Evolutionary conservation across 768 basidiomycete species (phyloP).

Genomic region (Panus rudis): DNA sequence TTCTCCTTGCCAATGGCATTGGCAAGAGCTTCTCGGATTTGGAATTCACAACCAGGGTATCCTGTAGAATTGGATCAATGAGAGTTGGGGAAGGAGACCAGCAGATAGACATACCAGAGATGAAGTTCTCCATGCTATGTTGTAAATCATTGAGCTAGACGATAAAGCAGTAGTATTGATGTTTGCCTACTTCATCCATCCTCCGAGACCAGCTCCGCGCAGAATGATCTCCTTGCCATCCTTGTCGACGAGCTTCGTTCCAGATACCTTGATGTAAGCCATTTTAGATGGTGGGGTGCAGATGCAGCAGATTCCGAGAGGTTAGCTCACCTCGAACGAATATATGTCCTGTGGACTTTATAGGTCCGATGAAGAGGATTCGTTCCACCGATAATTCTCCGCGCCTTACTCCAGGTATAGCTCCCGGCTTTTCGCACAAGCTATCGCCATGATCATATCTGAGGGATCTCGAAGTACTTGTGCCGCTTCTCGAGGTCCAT

Average conservation of each 20-base stretch:
- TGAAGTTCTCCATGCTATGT: slow-evolving; percentile 72
- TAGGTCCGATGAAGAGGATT: too few species aligned
- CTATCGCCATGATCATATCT: too few species aligned
- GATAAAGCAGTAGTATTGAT: not conserved
- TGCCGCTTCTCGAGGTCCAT: too few species aligned
- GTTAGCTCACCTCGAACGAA: too few species aligned
- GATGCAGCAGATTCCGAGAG: too few species aligned
- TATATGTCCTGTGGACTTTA: too few species aligned
- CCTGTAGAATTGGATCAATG: slow-evolving; percentile 28
- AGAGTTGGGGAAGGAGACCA: not conserved
- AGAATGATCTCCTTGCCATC: slow-evolving; percentile 52
- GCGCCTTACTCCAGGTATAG: too few species aligned
- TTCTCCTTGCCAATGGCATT: slow-evolving; percentile 59
- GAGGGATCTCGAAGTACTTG: too few species aligned
- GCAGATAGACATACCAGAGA: slow-evolving; percentile 39
- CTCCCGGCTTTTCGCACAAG: too few species aligned
- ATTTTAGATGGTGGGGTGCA: too few species aligned
- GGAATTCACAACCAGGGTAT: slow-evolving; percentile 76
- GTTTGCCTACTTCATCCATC: slow-evolving; percentile 74
- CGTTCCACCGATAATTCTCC: too few species aligned
- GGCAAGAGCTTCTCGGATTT: slow-evolving; percentile 67
- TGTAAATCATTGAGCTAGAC: not conserved
- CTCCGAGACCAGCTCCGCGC: slow-evolving; percentile 72
- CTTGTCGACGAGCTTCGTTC: slow-evolving; percentile 53
- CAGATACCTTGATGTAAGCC: slow-evolving; percentile 51